Conservation (phyloP, 768 basidiomycete genomes). For the Naematelia aurantialba region DNA sequence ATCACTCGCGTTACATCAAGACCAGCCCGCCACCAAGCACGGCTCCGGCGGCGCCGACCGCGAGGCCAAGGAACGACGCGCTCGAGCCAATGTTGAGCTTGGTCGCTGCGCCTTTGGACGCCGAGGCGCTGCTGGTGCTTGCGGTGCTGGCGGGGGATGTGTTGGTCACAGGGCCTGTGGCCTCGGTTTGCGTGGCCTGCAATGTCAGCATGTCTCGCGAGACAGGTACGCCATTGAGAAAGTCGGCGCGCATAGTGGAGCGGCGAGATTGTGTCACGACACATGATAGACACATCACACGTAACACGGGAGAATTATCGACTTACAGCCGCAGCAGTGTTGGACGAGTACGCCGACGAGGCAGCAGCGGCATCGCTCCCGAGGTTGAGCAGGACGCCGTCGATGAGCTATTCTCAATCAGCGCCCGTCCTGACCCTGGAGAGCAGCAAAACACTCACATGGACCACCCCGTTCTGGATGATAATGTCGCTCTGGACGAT, state of each 20-base stretch:
- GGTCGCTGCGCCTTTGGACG: no score
- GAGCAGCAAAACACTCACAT: slow-evolving; percentile 44
- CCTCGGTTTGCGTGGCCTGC: slow-evolving; percentile 36
- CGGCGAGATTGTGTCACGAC: no score
- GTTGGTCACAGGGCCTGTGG: slow-evolving; percentile 30
- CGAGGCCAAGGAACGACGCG: no score
- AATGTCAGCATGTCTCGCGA: no score
- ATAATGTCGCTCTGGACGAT: slow-evolving; percentile 63
- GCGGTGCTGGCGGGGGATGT: slow-evolving; percentile 28
- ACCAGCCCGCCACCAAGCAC: slow-evolving; percentile 1
- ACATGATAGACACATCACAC: no score
- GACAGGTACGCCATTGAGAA: no score
- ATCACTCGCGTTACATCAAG: slow-evolving; percentile 1
- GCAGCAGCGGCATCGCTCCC: slow-evolving; percentile 46
- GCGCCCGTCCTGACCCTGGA: neutral
- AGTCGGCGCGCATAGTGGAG: no score
- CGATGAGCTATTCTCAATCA: slow-evolving; percentile 38
- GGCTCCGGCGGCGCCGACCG: neutral
- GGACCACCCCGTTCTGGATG: slow-evolving; percentile 65
- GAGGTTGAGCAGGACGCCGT: slow-evolving; percentile 50
- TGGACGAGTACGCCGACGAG: slow-evolving; percentile 39
- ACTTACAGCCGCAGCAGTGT: slow-evolving; percentile 26
- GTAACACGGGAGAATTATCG: no score
- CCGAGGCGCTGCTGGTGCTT: slow-evolving; percentile 11
- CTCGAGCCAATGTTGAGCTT: no score